Percentiles rank a stretch among this genome's conserved stretches.
These are phyloP conservation scores for Tolypocladium ovalisporum DNA, from an alignment of 2,329 filamentous ascomycete genomes.

Conservation along the genomic window DNA sequence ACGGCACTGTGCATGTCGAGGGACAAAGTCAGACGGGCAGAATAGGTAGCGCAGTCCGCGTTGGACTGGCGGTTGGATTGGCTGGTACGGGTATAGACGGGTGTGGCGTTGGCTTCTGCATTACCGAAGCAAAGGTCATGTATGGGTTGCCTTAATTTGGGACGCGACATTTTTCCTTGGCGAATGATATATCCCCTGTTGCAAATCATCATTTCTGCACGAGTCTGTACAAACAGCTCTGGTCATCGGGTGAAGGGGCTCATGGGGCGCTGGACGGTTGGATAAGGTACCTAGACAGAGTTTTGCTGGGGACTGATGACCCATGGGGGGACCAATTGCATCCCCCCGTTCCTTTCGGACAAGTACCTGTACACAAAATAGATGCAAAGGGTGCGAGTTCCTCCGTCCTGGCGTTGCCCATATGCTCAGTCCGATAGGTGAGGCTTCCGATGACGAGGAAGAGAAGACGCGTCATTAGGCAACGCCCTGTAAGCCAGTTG, in stretches of 20 bases:
- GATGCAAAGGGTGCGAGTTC: neutral
- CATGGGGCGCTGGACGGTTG: neutral
- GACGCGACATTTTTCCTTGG: neutral
- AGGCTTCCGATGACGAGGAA: no score
- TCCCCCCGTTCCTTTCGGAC: neutral
- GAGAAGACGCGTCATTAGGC: no score
- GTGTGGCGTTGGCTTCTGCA: neutral
- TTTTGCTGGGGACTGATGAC: neutral
- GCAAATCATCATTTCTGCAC: neutral
- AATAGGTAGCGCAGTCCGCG: no score
- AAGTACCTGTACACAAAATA: neutral
- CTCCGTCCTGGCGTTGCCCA: no score
- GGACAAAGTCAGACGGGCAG: neutral
- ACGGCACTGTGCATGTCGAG: neutral
- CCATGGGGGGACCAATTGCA: neutral
- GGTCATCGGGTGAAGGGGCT: neutral
- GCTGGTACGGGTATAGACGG: neutral
- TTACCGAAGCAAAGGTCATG: neutral
- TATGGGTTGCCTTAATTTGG: neutral
- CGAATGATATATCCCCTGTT: neutral
- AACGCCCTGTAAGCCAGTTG: no score
- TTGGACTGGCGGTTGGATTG: neutral
- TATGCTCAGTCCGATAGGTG: no score
- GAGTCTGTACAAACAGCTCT: neutral
- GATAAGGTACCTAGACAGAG: neutral